A percentile compares a stretch with the other conserved stretches of the same genome.
phyloP scores from a whole-genome alignment of 1,284 basidiomycete genomes.

The Pseudozyma sp. region DNA sequence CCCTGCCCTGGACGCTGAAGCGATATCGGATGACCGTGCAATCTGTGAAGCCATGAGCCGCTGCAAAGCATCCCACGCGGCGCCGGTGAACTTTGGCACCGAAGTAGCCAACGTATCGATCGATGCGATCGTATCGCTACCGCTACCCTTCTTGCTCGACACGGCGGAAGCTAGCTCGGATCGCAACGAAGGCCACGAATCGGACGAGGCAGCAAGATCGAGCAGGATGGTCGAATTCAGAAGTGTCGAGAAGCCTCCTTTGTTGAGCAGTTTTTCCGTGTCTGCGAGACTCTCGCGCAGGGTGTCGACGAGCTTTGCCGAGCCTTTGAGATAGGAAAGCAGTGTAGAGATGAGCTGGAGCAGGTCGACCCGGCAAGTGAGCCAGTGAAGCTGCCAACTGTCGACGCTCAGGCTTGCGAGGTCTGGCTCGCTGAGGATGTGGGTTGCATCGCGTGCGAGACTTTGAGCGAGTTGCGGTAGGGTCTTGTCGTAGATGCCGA shows the following conservation, averaged over 20 bases:
- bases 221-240: conserved; percentile 34
- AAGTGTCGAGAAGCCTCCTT: conserved; percentile 19
- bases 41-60: conserved; percentile 10
- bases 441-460: neutral
- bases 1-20: neutral
- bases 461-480: conserved; percentile 14
- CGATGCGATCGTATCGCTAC: conserved; percentile 18
- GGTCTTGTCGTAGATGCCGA: conserved; percentile 23
- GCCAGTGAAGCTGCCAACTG: conserved; percentile 38
- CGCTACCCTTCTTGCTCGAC: conserved; percentile 10
- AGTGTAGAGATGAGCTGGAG: conserved; percentile 21
- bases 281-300: conserved; percentile 11
- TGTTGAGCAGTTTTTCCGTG: conserved; percentile 22
- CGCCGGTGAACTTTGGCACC: conserved; percentile 37
- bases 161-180: conserved; percentile 13
- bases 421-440: conserved; percentile 2
- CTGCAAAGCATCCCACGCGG: conserved; percentile 39
- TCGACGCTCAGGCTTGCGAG: conserved; percentile 5
- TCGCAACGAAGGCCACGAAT: conserved; percentile 30
- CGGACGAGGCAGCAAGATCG: conserved; percentile 35
- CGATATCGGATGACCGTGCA: neutral
- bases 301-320: conserved; percentile 4
- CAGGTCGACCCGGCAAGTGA: conserved; percentile 37
- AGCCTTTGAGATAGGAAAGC: conserved; percentile 19
- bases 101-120: conserved; percentile 27